Evolutionary conservation across 2,329 filamentous ascomycete genomes (phyloP), one percentile per base, ranked within the genome.

Genomic region (Phialocephala sp.): DNA sequence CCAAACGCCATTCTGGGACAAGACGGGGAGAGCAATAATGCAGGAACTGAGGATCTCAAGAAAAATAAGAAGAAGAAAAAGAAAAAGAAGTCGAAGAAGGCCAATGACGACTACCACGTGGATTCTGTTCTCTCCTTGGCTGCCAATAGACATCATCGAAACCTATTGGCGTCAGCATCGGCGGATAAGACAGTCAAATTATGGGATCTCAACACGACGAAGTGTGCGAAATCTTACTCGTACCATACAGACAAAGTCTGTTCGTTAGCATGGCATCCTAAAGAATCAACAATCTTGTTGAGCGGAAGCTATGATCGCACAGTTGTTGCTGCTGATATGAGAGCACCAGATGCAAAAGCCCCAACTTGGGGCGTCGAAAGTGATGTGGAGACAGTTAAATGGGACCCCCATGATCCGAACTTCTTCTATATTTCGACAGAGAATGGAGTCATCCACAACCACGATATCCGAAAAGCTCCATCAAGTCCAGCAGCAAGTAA

Each of bases 171-270:
- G 14, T 98, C 94, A 0, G 93, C 92, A 1, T 99, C 95, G 0
- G 95, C 95, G 22, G 95, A 99, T 82, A 93, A 94, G 81, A 99
- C 95, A 2, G 89, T 98, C 75, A 99, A 99, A 83, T 86, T 99
- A 22, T 99, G 95, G 95, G 95, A 99, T 77, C 83, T 99, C 68
- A 92, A 93, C 81, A 97, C 93, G 2, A 87, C 91, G 67, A 93
- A 90, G 79, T 97, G 93, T 79, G 95, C 95, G 74, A 95, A 97
- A 81, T 97, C 94, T 54, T 99, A 99, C 84, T 85, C 87, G 18
- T 92, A 97, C 80, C 95, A 99, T 81, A 97, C 92, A 41, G 95
- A 97, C 84, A 99, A 99, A 82, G 94, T 98, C 71, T 99, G 94
- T 85, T 93, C 94, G 24, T 82, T 99, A 64, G 91, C 94, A 71